A percentile compares a stretch with the other conserved stretches of the same genome.
phyloP scores from a whole-genome alignment of 2,329 filamentous ascomycete species.

The Colletotrichum ledebouriae region DNA sequence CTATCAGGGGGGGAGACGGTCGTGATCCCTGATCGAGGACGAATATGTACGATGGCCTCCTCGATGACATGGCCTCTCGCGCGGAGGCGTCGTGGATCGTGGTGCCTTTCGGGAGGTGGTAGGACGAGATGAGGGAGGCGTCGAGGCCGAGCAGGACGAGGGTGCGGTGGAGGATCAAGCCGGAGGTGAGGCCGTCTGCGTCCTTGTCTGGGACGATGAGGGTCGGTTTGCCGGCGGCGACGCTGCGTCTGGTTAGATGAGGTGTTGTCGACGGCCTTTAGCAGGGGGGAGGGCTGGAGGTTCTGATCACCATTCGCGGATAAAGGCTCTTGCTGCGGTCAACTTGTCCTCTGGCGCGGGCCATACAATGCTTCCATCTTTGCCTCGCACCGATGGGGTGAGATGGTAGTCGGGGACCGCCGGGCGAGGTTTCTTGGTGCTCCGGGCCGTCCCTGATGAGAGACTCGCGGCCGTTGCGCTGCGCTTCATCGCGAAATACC shows the following conservation, averaged over 20 bases:
- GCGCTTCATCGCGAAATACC: conserved; percentile 30
- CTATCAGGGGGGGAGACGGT: conserved; percentile 63
- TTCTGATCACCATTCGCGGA: conserved; percentile 66
- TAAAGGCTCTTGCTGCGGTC: conserved; percentile 66
- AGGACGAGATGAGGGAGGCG: conserved; percentile 64
- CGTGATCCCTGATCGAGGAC: conserved; percentile 56
- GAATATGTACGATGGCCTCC: conserved; percentile 54
- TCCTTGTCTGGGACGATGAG: conserved; percentile 78
- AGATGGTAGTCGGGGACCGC: conserved; percentile 60
- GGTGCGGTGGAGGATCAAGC: conserved; percentile 72
- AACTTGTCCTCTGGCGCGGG: conserved; percentile 71
- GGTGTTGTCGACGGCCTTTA: not conserved
- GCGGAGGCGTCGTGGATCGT: conserved; percentile 69
- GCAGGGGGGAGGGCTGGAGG: not conserved
- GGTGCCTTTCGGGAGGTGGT: conserved; percentile 71
- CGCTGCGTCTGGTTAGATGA: conserved; percentile 55
- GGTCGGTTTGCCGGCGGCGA: conserved; percentile 61
- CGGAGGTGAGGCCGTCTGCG: conserved; percentile 75
- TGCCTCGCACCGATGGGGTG: conserved; percentile 56
- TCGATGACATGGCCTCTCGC: conserved; percentile 64
- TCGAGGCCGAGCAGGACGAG: conserved; percentile 70
- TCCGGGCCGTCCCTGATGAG: not conserved
- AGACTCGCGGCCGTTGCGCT: conserved; percentile 19
- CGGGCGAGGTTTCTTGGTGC: conserved; percentile 23
- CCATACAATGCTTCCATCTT: conserved; percentile 67